phyloP scores from a whole-genome alignment of 805 yeast species.

The Saccharomycopsis sp. region DNA sequence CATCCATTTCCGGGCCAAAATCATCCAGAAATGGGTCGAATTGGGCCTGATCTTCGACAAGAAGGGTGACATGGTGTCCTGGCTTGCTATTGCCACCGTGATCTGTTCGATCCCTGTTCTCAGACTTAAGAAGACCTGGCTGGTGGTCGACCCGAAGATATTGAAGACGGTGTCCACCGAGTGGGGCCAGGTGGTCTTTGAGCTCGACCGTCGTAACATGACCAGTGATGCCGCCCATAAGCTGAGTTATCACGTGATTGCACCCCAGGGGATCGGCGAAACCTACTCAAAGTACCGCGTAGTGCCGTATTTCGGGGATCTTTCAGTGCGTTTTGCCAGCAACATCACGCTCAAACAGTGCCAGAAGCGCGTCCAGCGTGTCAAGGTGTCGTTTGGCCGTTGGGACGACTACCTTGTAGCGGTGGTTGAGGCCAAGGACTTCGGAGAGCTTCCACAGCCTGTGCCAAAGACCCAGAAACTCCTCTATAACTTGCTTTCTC shows the following conservation, averaged over 20 bases:
- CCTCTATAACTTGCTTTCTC: constrained; percentile 41
- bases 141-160: constrained; percentile 51
- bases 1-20: constrained; percentile 45
- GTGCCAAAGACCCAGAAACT: constrained; percentile 33
- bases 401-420: constrained; percentile 70
- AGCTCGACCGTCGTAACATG: constrained; percentile 70
- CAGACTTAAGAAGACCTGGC: constrained; percentile 71
- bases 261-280: constrained; percentile 82
- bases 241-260: constrained; percentile 65
- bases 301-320: constrained; percentile 87
- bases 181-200: constrained; percentile 92
- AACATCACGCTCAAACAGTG: constrained; percentile 42
- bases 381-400: constrained; percentile 65
- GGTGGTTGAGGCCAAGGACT: constrained; percentile 37
- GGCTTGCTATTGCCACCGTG: constrained; percentile 84
- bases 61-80: constrained; percentile 87
- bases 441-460: constrained; percentile 26
- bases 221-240: constrained; percentile 49
- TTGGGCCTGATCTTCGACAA: constrained; percentile 72
- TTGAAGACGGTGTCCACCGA: constrained; percentile 61
- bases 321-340: constrained; percentile 42
- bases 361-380: constrained; percentile 58
- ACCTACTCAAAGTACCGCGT: constrained; percentile 69
- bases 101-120: constrained; percentile 78
- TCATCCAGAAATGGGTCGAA: constrained; percentile 78